These are phyloP conservation scores for Komagataella ulmi DNA, from an alignment of 805 yeast genomes.

Conservation along the genomic window DNA sequence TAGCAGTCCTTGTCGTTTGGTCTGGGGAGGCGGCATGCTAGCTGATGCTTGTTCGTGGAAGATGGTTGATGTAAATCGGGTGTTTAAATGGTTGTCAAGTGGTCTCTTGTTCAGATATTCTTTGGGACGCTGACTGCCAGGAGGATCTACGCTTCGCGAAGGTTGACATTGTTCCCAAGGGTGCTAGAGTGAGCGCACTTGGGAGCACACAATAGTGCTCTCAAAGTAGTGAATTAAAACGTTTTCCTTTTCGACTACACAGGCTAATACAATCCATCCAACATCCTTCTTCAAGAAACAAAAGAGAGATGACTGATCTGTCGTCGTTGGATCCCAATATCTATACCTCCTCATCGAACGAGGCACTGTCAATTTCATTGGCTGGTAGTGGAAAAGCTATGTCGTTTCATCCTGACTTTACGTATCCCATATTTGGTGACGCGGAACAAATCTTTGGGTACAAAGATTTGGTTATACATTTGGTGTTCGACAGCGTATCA, in stretches of 20 bases:
- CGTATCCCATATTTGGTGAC: conserved; percentile 91
- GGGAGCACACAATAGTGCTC: no score
- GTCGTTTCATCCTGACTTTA: conserved; percentile 63
- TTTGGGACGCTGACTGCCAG: not conserved
- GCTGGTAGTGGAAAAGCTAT: conserved; percentile 29
- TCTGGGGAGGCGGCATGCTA: not conserved
- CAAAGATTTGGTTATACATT: conserved; percentile 42
- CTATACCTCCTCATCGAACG: conserved; percentile 70
- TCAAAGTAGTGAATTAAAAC: no score
- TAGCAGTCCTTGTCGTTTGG: not conserved
- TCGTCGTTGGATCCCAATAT: conserved; percentile 30
- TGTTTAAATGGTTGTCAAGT: not conserved
- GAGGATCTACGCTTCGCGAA: not conserved
- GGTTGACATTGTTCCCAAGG: not conserved
- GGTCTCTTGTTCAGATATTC: not conserved
- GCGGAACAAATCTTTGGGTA: conserved; percentile 83
- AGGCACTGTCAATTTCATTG: conserved; percentile 44
- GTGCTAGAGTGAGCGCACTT: no score
- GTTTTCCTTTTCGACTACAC: no score
- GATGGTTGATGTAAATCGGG: not conserved
- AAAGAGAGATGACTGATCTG: not conserved
- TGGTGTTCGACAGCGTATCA: conserved; percentile 64
- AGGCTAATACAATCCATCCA: no score
- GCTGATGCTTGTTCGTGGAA: not conserved
- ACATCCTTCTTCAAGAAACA: no score